These are phyloP conservation scores for Ophiostoma sp. DNA, from an alignment of 2,329 filamentous ascomycete species.

Conservation along the genomic window DNA sequence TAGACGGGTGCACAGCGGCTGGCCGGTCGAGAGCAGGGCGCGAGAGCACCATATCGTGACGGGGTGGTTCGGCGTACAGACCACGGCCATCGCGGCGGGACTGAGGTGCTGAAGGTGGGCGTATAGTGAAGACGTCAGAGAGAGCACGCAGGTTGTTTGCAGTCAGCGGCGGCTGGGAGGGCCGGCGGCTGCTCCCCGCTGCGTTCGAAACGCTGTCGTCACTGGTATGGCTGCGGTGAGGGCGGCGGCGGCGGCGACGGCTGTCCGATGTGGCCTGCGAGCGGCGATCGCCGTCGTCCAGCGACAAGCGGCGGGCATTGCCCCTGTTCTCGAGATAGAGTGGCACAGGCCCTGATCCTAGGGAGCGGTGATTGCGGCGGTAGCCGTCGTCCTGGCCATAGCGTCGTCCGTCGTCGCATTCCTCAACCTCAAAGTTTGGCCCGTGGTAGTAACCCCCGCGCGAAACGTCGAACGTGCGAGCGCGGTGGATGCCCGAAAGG, in stretches of 20 bases:
- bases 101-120: constrained; percentile 46
- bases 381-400: constrained; percentile 30
- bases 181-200: constrained; percentile 29
- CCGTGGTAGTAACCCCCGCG: constrained; percentile 35
- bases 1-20: not conserved
- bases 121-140: constrained; percentile 48
- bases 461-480: constrained; percentile 55
- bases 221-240: constrained; percentile 39
- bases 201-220: constrained; percentile 37
- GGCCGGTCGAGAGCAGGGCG: constrained; percentile 37
- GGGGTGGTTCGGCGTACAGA: constrained; percentile 47
- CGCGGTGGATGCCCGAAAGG: constrained; percentile 51
- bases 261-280: constrained; percentile 41
- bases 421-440: constrained; percentile 33
- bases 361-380: constrained; percentile 20
- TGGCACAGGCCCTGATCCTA: constrained; percentile 27
- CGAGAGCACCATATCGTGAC: constrained; percentile 47
- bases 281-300: constrained; percentile 35
- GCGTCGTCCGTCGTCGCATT: constrained; percentile 34
- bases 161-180: constrained; percentile 48
- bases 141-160: constrained; percentile 54
- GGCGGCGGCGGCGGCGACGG: constrained; percentile 43
- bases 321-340: constrained; percentile 32
- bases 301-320: constrained; percentile 32
- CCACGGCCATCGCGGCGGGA: constrained; percentile 42